Conservation (phyloP, 2,329 filamentous ascomycete species). For the Blumeria graminis region DNA sequence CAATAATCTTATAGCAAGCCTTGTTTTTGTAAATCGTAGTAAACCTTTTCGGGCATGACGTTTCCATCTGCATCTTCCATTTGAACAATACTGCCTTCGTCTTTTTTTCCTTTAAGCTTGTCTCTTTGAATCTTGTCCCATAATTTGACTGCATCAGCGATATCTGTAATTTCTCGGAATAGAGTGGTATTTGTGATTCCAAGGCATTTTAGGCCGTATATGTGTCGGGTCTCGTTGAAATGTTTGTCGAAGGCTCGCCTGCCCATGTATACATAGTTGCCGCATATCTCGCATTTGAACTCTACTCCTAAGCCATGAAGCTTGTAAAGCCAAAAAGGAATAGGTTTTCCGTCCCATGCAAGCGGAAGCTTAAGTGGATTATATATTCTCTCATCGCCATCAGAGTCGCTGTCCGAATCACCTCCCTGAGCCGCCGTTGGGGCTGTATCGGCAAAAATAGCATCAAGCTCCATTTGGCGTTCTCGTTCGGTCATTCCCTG, state of each 20-base stretch:
- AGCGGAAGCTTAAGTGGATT: slow-evolving; percentile 90
- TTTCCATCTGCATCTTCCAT: slow-evolving; percentile 98
- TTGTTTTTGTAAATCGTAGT: slow-evolving; percentile 82
- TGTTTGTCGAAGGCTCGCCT: slow-evolving; percentile 93
- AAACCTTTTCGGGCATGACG: slow-evolving; percentile 98
- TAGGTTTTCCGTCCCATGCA: slow-evolving; percentile 96
- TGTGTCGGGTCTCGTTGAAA: slow-evolving; percentile 81
- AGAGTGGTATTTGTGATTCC: slow-evolving; percentile 79
- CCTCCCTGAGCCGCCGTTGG: slow-evolving; percentile 16
- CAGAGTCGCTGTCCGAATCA: slow-evolving; percentile 42
- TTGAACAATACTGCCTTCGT: slow-evolving; percentile 70
- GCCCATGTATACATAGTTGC: slow-evolving; percentile 98
- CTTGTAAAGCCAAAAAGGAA: slow-evolving; percentile 97
- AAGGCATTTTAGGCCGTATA: slow-evolving; percentile 80
- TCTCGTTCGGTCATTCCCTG: slow-evolving; percentile 96
- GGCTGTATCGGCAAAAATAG: slow-evolving; percentile 41
- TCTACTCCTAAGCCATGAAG: slow-evolving; percentile 87
- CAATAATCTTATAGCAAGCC: slow-evolving; percentile 37
- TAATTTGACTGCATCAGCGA: slow-evolving; percentile 65
- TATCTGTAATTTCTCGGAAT: slow-evolving; percentile 82
- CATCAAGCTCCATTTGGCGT: slow-evolving; percentile 78
- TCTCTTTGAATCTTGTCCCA: slow-evolving; percentile 89
- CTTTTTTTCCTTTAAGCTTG: slow-evolving; percentile 50
- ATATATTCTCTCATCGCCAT: slow-evolving; percentile 70
- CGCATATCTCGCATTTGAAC: slow-evolving; percentile 87